A percentile compares a stretch with the other conserved stretches of the same genome.
phyloP scores from a whole-genome alignment of 2,329 filamentous ascomycete species.

The Fusarium miscanthi region DNA sequence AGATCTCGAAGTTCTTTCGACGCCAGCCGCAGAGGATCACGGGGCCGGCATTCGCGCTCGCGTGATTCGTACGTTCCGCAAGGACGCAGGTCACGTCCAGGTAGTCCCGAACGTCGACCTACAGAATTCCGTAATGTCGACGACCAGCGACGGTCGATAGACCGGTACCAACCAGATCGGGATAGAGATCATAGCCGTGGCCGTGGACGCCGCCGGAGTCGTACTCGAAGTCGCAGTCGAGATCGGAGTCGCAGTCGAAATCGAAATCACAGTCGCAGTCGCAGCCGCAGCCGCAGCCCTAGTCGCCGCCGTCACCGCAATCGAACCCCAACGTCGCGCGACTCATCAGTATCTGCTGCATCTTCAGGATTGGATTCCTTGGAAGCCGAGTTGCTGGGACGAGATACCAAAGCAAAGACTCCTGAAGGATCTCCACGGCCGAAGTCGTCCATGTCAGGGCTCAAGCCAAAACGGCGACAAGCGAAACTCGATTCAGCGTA shows the following conservation, averaged over 20 bases:
- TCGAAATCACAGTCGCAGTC: not conserved
- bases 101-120: slow-evolving; percentile 18
- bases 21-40: slow-evolving; percentile 8
- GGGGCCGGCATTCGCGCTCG: not conserved
- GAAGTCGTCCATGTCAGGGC: slow-evolving; percentile 36
- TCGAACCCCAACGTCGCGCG: slow-evolving; percentile 45
- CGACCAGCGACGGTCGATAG: slow-evolving; percentile 33
- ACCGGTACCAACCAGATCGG: slow-evolving; percentile 28
- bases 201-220: slow-evolving; percentile 6
- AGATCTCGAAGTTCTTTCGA: slow-evolving; percentile 31
- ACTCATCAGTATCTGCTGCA: slow-evolving; percentile 47
- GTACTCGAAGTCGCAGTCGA: slow-evolving; percentile 5
- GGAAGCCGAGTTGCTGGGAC: slow-evolving; percentile 53
- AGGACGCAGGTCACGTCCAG: slow-evolving; percentile 24
- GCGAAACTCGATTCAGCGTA: slow-evolving; percentile 53
- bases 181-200: slow-evolving; percentile 11
- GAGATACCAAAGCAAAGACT: slow-evolving; percentile 48
- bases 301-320: slow-evolving; percentile 13
- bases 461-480: slow-evolving; percentile 49
- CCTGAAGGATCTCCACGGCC: slow-evolving; percentile 38
- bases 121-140: slow-evolving; percentile 18
- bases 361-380: slow-evolving; percentile 54
- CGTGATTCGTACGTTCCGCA: slow-evolving; percentile 21
- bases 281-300: slow-evolving; percentile 16
- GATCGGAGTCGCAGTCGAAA: slow-evolving; percentile 6